phyloP scores from a whole-genome alignment of 441 rosid species.

The Pelargonium citronellum region DNA sequence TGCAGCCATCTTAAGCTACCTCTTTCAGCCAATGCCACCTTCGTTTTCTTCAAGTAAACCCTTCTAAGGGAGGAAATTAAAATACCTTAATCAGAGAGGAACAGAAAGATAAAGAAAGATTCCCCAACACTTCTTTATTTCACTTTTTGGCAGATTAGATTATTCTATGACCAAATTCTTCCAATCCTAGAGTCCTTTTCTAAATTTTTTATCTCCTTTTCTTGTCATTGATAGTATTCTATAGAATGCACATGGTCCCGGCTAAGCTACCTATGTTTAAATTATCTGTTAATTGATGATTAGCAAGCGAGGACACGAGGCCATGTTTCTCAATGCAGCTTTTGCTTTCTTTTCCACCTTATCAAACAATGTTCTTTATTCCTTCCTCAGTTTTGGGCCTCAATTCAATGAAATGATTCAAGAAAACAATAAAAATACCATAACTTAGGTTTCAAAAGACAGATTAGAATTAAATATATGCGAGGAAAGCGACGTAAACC shows the following conservation, averaged over 20 bases:
- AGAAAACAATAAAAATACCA: constrained; percentile 19
- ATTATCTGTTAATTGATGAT: constrained; percentile 17
- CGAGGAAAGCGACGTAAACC: constrained; percentile 23
- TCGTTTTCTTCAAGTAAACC: constrained; percentile 6
- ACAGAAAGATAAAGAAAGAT: constrained; percentile 21
- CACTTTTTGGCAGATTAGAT: constrained; percentile 21
- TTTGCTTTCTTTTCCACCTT: constrained; percentile 17
- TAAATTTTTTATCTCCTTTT: not conserved
- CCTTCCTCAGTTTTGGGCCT: constrained; percentile 23
- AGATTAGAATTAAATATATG: constrained; percentile 6
- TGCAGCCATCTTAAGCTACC: constrained; percentile 30
- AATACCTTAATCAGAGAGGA: not conserved
- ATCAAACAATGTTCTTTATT: constrained; percentile 25
- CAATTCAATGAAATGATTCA: constrained; percentile 18
- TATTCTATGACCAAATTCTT: constrained; percentile 15
- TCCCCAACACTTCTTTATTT: constrained; percentile 20
- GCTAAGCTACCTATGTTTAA: constrained; percentile 15
- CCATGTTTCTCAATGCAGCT: constrained; percentile 38
- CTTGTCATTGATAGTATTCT: constrained; percentile 7
- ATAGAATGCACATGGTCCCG: constrained; percentile 35
- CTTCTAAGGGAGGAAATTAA: constrained; percentile 13
- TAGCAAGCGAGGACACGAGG: constrained; percentile 23
- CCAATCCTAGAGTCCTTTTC: constrained; percentile 15
- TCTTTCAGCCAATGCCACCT: constrained; percentile 26
- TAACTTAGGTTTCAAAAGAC: constrained; percentile 16